A percentile compares a stretch with the other conserved stretches of the same genome.
Conservation (phyloP, 805 yeast species). For the Yarrowia deformans region DNA sequence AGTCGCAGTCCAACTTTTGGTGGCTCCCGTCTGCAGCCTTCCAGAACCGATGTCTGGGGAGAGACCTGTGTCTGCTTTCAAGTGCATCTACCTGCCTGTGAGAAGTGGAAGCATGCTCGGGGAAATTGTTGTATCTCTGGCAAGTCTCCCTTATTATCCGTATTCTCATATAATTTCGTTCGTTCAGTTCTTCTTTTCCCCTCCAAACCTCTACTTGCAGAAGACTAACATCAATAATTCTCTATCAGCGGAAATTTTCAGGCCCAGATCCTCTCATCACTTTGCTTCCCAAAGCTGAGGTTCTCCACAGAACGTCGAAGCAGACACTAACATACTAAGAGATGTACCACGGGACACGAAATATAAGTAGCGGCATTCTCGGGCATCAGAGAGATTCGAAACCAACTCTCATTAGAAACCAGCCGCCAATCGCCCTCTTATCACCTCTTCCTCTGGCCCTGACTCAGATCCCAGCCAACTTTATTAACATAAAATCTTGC, state of each 20-base stretch:
- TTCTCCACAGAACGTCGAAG: constrained; percentile 4
- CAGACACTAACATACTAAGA: no score
- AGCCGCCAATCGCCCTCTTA: neutral
- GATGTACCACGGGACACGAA: neutral
- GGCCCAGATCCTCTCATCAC: neutral
- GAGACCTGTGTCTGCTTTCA: constrained; percentile 24
- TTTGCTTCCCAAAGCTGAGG: constrained; percentile 15
- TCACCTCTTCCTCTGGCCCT: neutral
- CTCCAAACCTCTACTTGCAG: no score
- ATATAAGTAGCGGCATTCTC: neutral
- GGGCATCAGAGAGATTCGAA: no score
- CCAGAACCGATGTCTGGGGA: constrained; percentile 11
- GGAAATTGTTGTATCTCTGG: neutral
- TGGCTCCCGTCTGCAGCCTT: neutral
- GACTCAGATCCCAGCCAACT: constrained; percentile 36
- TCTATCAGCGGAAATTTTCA: neutral
- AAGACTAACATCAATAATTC: no score
- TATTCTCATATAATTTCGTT: no score
- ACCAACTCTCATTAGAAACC: no score
- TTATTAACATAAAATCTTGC: constrained; percentile 30
- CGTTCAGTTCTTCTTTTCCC: no score
- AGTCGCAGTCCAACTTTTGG: neutral
- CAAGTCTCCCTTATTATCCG: neutral
- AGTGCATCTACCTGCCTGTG: constrained; percentile 4
- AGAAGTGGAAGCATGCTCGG: constrained; percentile 12